Percentiles rank a stretch among this genome's conserved stretches.
Evolutionary conservation across 2,329 filamentous ascomycete genomes (phyloP).

Genomic region (Dactylella cylindrospora): DNA sequence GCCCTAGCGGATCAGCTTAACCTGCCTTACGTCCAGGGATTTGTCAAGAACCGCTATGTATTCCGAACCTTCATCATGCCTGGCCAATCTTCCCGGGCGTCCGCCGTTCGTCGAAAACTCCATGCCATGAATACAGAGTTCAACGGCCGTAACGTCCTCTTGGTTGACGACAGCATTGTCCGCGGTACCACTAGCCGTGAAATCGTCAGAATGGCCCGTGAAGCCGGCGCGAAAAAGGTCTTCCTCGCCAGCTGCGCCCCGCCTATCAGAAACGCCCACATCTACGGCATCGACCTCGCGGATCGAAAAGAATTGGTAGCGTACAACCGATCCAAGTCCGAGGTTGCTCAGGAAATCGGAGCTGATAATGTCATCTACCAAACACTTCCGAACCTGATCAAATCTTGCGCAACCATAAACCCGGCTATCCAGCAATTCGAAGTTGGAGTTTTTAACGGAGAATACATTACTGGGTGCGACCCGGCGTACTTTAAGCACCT

Average conservation of each 20-base stretch:
- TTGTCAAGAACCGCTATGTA: slow-evolving; percentile 87
- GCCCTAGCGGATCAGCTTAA: slow-evolving; percentile 72
- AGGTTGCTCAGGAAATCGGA: slow-evolving; percentile 68
- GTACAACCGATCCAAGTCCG: slow-evolving; percentile 63
- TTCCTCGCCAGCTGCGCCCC: slow-evolving; percentile 82
- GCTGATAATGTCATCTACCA: slow-evolving; percentile 78
- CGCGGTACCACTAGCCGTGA: slow-evolving; percentile 79
- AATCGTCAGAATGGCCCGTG: slow-evolving; percentile 79
- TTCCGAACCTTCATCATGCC: slow-evolving; percentile 88
- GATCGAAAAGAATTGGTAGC: slow-evolving; percentile 71
- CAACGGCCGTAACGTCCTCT: slow-evolving; percentile 71
- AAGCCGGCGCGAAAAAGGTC: slow-evolving; percentile 78
- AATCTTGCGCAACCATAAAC: slow-evolving; percentile 70
- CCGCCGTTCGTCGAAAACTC: slow-evolving; percentile 85
- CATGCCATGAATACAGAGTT: slow-evolving; percentile 86
- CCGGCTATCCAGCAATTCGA: slow-evolving; percentile 70
- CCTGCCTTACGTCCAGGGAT: slow-evolving; percentile 76
- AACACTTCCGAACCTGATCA: slow-evolving; percentile 74
- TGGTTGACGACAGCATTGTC: slow-evolving; percentile 90
- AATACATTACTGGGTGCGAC: slow-evolving; percentile 78
- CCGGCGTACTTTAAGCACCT: slow-evolving; percentile 81
- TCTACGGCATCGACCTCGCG: slow-evolving; percentile 78
- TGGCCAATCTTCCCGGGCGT: slow-evolving; percentile 75
- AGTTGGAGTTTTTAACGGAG: slow-evolving; percentile 86
- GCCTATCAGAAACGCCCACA: slow-evolving; percentile 78